These are phyloP conservation scores for Ascobolus immersus DNA, from an alignment of 495 filamentous ascomycete genomes.

Conservation along the genomic window DNA sequence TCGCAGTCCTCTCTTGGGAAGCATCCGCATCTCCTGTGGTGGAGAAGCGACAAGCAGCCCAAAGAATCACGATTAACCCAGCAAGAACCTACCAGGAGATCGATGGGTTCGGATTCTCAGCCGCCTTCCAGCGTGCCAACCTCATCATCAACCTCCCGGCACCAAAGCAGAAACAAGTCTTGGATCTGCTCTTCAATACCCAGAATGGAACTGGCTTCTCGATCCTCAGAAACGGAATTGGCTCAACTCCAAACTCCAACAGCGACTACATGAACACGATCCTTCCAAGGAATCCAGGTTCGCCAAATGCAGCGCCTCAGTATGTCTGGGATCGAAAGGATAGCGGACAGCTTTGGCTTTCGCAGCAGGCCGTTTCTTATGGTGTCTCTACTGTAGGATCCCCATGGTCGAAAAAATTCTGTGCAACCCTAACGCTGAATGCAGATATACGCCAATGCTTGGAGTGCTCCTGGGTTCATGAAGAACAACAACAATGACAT, in stretches of 20 bases:
- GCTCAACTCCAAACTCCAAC: constrained; percentile 21
- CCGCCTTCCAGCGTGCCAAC: constrained; percentile 31
- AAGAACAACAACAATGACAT: constrained; percentile 26
- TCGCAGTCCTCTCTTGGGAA: too few species aligned
- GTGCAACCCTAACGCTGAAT: too few species aligned
- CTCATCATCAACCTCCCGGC: constrained; percentile 25
- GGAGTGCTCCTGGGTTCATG: constrained; percentile 28
- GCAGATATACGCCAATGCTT: too few species aligned
- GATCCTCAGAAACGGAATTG: constrained; percentile 32
- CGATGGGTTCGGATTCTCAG: constrained; percentile 27
- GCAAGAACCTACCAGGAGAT: constrained; percentile 22
- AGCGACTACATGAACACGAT: constrained; percentile 24
- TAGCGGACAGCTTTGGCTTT: too few species aligned
- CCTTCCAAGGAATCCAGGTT: too few species aligned
- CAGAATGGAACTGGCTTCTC: constrained; percentile 27
- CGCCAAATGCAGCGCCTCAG: too few species aligned
- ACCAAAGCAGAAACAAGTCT: constrained; percentile 20
- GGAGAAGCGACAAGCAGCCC: too few species aligned
- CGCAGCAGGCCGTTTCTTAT: too few species aligned
- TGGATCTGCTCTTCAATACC: constrained; percentile 28
- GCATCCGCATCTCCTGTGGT: too few species aligned
- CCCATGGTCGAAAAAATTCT: too few species aligned
- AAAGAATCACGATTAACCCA: constrained; percentile 22
- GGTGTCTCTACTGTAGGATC: too few species aligned
- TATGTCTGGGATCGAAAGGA: too few species aligned